Percentiles rank a stretch among this genome's conserved stretches.
Conservation (phyloP, 202 grass and related monocot genomes). For the Elaeis oleifera region DNA sequence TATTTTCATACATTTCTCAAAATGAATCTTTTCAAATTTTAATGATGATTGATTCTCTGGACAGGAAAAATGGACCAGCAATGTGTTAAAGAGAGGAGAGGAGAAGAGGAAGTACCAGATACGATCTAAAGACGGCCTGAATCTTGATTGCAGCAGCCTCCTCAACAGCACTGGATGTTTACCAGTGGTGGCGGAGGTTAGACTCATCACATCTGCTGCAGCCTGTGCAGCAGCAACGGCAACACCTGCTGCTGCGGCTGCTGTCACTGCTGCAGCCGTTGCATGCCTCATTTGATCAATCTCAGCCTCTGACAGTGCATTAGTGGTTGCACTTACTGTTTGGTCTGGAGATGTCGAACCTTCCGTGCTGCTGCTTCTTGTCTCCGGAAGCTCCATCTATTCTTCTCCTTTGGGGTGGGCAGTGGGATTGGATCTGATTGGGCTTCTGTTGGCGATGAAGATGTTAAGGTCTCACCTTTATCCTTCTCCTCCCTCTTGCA, state of each 20-base stretch:
- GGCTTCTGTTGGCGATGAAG: neutral
- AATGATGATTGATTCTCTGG: too few relatives aligned
- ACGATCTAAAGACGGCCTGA: conserved; percentile 69
- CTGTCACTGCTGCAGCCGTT: conserved; percentile 27
- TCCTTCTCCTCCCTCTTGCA: conserved; percentile 22
- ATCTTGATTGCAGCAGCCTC: conserved; percentile 57
- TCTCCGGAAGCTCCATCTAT: conserved; percentile 21
- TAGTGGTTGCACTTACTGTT: conserved; percentile 1
- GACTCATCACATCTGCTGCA: conserved; percentile 37
- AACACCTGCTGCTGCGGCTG: conserved; percentile 44
- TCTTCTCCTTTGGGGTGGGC: conserved; percentile 14
- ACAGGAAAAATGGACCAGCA: too few relatives aligned
- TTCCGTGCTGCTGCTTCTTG: neutral
- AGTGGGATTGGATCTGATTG: neutral
- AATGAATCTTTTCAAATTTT: too few relatives aligned
- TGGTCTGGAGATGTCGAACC: neutral
- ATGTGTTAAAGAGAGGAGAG: neutral
- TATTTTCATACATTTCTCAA: too few relatives aligned
- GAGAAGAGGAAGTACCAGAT: conserved; percentile 44
- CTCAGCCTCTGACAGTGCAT: conserved; percentile 11
- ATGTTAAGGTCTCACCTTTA: neutral
- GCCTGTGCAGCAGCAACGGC: conserved; percentile 53
- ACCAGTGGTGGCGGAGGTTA: conserved; percentile 24
- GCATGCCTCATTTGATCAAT: conserved; percentile 22
- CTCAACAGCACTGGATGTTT: conserved; percentile 21